A percentile compares a stretch with the other conserved stretches of the same genome.
Conservation (phyloP, 345 rosid genomes). For the Carallia pectinifolia region DNA sequence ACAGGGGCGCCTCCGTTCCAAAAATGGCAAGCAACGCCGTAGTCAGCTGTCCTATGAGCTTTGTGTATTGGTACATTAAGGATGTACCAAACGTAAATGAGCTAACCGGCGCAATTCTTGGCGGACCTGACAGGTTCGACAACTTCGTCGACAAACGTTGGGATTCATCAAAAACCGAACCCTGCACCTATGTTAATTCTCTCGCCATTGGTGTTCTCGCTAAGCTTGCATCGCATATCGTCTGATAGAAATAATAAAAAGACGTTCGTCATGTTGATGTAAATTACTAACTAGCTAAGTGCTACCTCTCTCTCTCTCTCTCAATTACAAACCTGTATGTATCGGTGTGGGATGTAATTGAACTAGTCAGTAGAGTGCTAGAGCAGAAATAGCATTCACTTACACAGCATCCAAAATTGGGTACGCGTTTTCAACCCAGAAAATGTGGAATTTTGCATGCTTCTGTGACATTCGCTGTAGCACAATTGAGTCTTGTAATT, state of each 20-base stretch:
- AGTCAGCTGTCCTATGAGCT: slow-evolving; percentile 63
- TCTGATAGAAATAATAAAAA: neutral
- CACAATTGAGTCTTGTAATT: too few relatives aligned
- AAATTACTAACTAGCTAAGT: too few relatives aligned
- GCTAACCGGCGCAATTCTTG: slow-evolving; percentile 80
- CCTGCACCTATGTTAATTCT: slow-evolving; percentile 88
- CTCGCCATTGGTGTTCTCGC: slow-evolving; percentile 67
- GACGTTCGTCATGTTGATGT: neutral
- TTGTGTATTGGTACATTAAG: slow-evolving; percentile 46
- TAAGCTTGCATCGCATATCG: slow-evolving; percentile 45
- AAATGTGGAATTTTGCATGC: too few relatives aligned
- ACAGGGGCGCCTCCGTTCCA: slow-evolving; percentile 79
- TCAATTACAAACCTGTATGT: too few relatives aligned
- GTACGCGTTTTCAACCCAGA: too few relatives aligned
- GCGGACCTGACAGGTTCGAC: slow-evolving; percentile 83
- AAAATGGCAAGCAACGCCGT: slow-evolving; percentile 3
- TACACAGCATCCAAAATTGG: too few relatives aligned
- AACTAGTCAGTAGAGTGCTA: too few relatives aligned
- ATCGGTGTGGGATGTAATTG: too few relatives aligned
- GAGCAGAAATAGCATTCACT: too few relatives aligned
- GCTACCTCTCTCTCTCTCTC: neutral
- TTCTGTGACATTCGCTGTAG: too few relatives aligned
- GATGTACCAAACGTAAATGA: slow-evolving; percentile 64
- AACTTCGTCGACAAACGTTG: slow-evolving; percentile 60
- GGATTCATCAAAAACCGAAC: slow-evolving; percentile 68